Percentiles rank a stretch among this genome's conserved stretches.
Conservation (phyloP, 768 basidiomycete species). For the Boletus eberwhitei region DNA sequence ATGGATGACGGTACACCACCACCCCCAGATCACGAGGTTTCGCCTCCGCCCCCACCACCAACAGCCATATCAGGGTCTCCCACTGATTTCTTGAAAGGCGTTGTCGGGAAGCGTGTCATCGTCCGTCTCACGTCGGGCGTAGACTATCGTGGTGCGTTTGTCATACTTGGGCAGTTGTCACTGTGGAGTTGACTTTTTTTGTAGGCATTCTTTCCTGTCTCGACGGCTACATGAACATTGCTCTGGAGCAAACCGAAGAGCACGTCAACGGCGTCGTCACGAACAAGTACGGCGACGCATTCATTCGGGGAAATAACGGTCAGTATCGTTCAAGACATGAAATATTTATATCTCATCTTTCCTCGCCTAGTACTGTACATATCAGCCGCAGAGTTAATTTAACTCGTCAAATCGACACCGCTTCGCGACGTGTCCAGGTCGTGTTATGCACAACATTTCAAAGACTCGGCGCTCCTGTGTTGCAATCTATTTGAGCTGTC, state of each 20-base stretch:
- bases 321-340: slow-evolving; percentile 9
- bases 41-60: slow-evolving; percentile 52
- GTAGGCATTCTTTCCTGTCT: slow-evolving; percentile 89
- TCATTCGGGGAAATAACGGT: slow-evolving; percentile 95
- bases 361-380: slow-evolving; percentile 66
- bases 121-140: slow-evolving; percentile 90
- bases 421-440: neutral
- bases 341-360: neutral
- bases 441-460: neutral
- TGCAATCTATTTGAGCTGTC: neutral
- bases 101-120: slow-evolving; percentile 94
- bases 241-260: slow-evolving; percentile 95
- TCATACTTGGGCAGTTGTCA: neutral
- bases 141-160: slow-evolving; percentile 77
- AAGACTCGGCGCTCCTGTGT: neutral
- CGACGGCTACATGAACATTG: slow-evolving; percentile 99
- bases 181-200: neutral
- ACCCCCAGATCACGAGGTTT: slow-evolving; percentile 36
- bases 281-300: slow-evolving; percentile 92
- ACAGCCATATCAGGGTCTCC: slow-evolving; percentile 67
- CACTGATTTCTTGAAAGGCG: slow-evolving; percentile 90
- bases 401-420: slow-evolving; percentile 13
- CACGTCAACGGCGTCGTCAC: slow-evolving; percentile 85
- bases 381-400: slow-evolving; percentile 64
- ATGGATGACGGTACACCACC: slow-evolving; percentile 34